A percentile compares a stretch with the other conserved stretches of the same genome.
phyloP scores from a whole-genome alignment of 495 filamentous ascomycete genomes.

The Bathelium albidoporum region DNA sequence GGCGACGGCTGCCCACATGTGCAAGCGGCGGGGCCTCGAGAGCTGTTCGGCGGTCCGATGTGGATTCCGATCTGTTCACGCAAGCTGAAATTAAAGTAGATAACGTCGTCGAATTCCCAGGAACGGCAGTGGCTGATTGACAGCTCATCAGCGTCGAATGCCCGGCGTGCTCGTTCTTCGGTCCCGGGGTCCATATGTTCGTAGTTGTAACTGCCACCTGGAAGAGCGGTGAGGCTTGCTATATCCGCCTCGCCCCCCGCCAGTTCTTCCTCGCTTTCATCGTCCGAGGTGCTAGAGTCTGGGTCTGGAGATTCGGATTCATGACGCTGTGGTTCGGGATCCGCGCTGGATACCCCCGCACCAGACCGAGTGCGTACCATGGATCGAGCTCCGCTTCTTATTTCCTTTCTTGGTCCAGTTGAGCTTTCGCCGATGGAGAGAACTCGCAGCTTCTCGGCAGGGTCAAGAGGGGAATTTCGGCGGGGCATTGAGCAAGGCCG shows the following conservation, averaged over 20 bases:
- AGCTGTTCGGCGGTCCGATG: background rate
- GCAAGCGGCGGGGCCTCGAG: background rate
- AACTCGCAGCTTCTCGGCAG: background rate
- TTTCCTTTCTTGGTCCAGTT: background rate
- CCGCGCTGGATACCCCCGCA: background rate
- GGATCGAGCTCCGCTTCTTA: background rate
- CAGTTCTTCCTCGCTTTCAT: conserved; percentile 2
- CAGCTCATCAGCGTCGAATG: background rate
- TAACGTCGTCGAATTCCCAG: background rate
- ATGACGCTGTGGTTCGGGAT: background rate
- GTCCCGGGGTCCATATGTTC: background rate
- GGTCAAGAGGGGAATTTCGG: background rate
- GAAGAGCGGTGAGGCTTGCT: background rate
- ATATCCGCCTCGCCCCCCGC: background rate
- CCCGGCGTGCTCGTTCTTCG: background rate
- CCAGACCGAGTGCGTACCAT: conserved; percentile 3
- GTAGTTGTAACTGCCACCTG: background rate
- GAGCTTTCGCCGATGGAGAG: background rate
- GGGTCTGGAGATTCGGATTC: background rate
- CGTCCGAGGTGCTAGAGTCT: background rate
- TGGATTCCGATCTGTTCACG: background rate
- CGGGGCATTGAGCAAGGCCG: background rate
- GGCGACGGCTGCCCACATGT: background rate
- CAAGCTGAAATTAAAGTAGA: conserved; percentile 1
- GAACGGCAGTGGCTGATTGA: conserved; percentile 1